Base-by-base conservation (phyloP, 768 basidiomycete species). In the Agrocybe praecox region DNA sequence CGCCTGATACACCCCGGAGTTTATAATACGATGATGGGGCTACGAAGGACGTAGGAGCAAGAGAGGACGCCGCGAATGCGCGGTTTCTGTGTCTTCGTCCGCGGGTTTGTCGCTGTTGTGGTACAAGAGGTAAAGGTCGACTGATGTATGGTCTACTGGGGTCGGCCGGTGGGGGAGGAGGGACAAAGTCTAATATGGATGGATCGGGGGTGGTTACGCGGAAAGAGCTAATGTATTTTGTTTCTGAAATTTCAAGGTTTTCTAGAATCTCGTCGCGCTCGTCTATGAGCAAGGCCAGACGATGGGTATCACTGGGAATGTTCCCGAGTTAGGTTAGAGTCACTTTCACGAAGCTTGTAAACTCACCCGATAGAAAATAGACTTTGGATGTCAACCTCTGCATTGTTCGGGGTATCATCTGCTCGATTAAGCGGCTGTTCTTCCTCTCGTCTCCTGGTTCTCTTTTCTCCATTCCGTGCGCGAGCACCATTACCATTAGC, bases 1-100 rank as follows among this genome's bases (percentile, higher is more conserved):
- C 76, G 9, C 84, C 86, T 50, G 76, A 79, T 3, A 89, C 76
- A 22, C 79, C 75, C 21, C 86, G 80, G 29, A 93, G 79, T 65
- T 88, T 87, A 74, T 93, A 93, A 67, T 88, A 93, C 53, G 86
- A 83, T 6, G 87, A 89, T 7, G 90, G 90, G 5, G 88, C 89
- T 9, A 92, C 84, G 64, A 91, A 93, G 6, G 88, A 88, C 17
- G 87, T 87, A 4, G 90, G 90, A 1, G 88, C 80, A 15, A 87
- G 79, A n/a, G 87, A 88, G 6, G 87, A 86, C 4, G 85, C 78
- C 0, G 80, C 87, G 61, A 77, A 83, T 2, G 87, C 86, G n/a
- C 85, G 84, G 61, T 88, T 88, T 44, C 78, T 67, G 34, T 81
- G 76, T 24, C 83, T 80, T 23, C 82, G 77, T 21, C 76, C 71